Evolutionary conservation across 208 protist genomes (phyloP).

Genomic region (Borovskyia barvae): DNA sequence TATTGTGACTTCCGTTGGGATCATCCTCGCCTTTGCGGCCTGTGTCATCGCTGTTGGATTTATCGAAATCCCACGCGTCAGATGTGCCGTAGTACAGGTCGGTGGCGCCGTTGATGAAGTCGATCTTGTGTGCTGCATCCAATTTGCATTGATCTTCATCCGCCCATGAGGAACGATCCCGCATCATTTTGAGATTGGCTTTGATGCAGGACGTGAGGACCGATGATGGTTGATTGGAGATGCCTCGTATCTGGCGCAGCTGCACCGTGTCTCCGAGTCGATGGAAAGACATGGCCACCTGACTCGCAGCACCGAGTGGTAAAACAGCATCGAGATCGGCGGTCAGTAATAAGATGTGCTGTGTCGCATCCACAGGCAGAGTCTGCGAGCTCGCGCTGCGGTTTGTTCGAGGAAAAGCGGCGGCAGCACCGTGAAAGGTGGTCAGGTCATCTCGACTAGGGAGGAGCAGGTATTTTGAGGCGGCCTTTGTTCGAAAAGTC

Average conservation of each 20-base stretch:
- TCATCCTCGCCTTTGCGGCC: slow-evolving; percentile 7
- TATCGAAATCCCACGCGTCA: slow-evolving; percentile 60
- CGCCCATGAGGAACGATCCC: slow-evolving; percentile 17
- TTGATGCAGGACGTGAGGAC: slow-evolving; percentile 32
- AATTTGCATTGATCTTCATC: slow-evolving; percentile 20
- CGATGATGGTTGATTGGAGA: slow-evolving; percentile 17
- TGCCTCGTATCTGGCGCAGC: slow-evolving; percentile 20
- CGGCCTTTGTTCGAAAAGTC: not conserved
- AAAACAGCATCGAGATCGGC: slow-evolving; percentile 36
- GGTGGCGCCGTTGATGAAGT: slow-evolving; percentile 36
- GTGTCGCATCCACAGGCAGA: slow-evolving; percentile 21
- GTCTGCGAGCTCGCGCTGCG: not conserved
- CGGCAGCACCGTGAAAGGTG: slow-evolving; percentile 16
- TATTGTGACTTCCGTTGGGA: not conserved
- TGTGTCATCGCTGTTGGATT: slow-evolving; percentile 34
- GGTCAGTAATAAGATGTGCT: slow-evolving; percentile 26
- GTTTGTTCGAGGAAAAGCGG: slow-evolving; percentile 15
- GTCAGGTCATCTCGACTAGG: slow-evolving; percentile 1
- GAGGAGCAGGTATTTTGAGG: not conserved
- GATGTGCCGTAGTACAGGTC: slow-evolving; percentile 29
- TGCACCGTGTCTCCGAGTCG: slow-evolving; percentile 1
- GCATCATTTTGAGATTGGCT: slow-evolving; percentile 32
- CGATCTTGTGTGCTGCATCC: slow-evolving; percentile 10
- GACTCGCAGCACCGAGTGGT: slow-evolving; percentile 17
- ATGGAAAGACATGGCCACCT: slow-evolving; percentile 13